These are phyloP conservation scores for Aquanectria penicillioides DNA, from an alignment of 2,329 filamentous ascomycete genomes.

Conservation along the genomic window DNA sequence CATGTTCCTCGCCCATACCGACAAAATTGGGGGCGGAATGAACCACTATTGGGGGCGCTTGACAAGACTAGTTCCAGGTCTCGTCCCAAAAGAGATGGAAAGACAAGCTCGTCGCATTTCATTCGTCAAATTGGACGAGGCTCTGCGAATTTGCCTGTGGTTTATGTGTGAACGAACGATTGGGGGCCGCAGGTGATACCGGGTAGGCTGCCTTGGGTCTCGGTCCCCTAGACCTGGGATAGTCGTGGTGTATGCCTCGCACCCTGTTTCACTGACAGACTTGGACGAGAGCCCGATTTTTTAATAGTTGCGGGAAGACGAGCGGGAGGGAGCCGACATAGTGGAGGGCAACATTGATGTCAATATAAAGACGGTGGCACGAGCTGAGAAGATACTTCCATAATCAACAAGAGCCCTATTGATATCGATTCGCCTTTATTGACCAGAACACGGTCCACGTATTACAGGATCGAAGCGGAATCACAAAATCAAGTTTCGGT, in stretches of 20 bases:
- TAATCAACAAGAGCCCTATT: no score
- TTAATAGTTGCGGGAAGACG: neutral
- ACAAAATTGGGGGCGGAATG: conserved; percentile 4
- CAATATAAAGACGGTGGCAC: no score
- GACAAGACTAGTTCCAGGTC: neutral
- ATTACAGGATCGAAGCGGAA: no score
- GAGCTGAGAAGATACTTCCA: no score
- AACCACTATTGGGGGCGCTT: conserved; percentile 3
- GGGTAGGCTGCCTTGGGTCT: neutral
- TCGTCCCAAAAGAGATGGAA: neutral
- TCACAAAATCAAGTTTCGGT: no score
- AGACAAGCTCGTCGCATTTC: neutral
- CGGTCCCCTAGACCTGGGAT: neutral
- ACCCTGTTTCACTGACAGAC: neutral
- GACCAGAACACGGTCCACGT: no score
- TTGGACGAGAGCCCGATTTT: neutral
- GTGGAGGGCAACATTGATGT: neutral
- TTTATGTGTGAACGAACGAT: neutral
- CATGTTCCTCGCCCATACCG: conserved; percentile 1
- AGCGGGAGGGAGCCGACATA: neutral
- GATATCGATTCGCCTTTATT: no score
- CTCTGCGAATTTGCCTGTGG: no score
- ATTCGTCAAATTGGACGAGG: conserved; percentile 7
- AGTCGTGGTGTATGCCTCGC: conserved; percentile 9
- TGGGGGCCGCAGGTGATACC: neutral